Conservation (phyloP, 2,329 filamentous ascomycete species). For the Aspergillus udagawae region DNA sequence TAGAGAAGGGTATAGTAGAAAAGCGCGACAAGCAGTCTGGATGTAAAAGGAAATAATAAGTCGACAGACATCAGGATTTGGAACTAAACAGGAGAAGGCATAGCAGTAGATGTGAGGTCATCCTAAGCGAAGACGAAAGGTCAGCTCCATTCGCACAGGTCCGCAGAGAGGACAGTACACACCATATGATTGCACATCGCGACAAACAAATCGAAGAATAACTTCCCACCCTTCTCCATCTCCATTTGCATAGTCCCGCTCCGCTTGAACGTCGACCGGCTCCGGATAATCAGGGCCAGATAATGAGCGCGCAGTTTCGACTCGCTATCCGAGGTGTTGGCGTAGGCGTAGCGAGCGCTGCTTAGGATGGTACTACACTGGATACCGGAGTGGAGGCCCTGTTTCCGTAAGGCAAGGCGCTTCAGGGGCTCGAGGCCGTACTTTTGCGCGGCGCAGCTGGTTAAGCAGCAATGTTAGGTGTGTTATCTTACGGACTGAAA, state of each 20-base stretch:
- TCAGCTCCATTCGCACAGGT: neutral
- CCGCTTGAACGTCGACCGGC: slow-evolving; percentile 81
- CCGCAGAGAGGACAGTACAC: slow-evolving; percentile 35
- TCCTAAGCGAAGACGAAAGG: slow-evolving; percentile 21
- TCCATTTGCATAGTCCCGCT: slow-evolving; percentile 94
- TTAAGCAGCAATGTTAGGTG: neutral
- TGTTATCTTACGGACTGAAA: too few relatives aligned
- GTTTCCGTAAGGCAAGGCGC: slow-evolving; percentile 78
- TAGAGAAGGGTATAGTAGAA: neutral
- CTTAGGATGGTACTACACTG: slow-evolving; percentile 79
- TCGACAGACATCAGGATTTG: slow-evolving; percentile 1
- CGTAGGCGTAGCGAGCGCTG: slow-evolving; percentile 85
- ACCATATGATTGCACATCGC: slow-evolving; percentile 87
- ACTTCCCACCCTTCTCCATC: slow-evolving; percentile 81
- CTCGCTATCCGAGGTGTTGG: slow-evolving; percentile 82
- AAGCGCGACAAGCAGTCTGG: neutral
- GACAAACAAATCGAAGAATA: slow-evolving; percentile 93
- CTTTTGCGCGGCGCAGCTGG: slow-evolving; percentile 71
- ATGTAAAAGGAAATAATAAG: neutral
- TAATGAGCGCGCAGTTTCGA: slow-evolving; percentile 90
- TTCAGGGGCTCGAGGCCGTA: slow-evolving; percentile 83
- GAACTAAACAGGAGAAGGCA: neutral
- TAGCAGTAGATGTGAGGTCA: slow-evolving; percentile 6
- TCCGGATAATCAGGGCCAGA: slow-evolving; percentile 85
- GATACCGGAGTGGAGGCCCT: slow-evolving; percentile 80